Conservation (phyloP, 108 stramenopile species). For the Licmophora abbreviata region DNA sequence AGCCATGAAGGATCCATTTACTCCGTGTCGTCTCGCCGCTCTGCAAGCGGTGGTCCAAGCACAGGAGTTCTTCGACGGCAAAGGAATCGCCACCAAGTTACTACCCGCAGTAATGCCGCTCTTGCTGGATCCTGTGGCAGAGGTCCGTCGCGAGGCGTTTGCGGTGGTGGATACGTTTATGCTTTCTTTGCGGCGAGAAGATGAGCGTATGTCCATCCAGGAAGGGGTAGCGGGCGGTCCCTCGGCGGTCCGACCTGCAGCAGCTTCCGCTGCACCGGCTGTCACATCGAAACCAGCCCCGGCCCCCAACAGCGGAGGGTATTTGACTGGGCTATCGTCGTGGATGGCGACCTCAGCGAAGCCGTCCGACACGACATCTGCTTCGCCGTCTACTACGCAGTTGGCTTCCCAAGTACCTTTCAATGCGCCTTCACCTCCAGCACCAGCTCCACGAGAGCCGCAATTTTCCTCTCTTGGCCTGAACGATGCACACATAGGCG, state of each 20-base stretch:
- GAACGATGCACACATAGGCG: constrained; percentile 48
- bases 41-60: constrained; percentile 37
- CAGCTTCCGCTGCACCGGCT: constrained; percentile 12
- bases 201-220: constrained; percentile 31
- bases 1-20: constrained; percentile 74
- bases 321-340: constrained; percentile 60
- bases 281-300: constrained; percentile 18
- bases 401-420: constrained; percentile 9
- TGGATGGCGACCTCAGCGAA: constrained; percentile 57
- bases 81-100: constrained; percentile 54
- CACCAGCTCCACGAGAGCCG: constrained; percentile 18
- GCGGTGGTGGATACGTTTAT: constrained; percentile 48
- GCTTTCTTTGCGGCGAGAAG: constrained; percentile 48
- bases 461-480: constrained; percentile 37
- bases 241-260: neutral
- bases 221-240: constrained; percentile 21
- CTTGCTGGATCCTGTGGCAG: constrained; percentile 52
- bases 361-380: constrained; percentile 9
- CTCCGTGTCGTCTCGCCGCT: constrained; percentile 69
- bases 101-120: constrained; percentile 56
- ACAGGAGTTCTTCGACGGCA: constrained; percentile 48
- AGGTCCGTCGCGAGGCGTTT: constrained; percentile 75
- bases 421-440: constrained; percentile 5
- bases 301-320: constrained; percentile 28
- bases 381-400: constrained; percentile 13